Conservation (phyloP, 768 basidiomycete species). For the Lentinula sp. region DNA sequence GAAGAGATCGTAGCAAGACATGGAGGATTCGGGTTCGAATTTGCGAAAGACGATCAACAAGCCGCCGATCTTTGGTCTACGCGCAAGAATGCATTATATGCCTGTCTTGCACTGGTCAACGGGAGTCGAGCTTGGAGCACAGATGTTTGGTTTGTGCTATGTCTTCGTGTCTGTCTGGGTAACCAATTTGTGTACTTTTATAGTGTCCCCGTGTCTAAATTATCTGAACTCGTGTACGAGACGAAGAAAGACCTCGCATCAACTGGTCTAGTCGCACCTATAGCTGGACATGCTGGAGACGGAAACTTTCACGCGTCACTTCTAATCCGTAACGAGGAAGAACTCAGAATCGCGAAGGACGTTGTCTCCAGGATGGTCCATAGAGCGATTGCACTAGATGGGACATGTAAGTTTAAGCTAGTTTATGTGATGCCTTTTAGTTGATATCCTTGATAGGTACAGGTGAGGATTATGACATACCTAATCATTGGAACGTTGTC, state of each 20-base stretch:
- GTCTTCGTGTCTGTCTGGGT: not conserved
- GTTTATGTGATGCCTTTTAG: not conserved
- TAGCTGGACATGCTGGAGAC: slow-evolving; percentile 75
- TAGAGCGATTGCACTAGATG: slow-evolving; percentile 64
- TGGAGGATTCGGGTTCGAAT: slow-evolving; percentile 61
- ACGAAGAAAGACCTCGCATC: slow-evolving; percentile 65
- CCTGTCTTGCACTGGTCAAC: slow-evolving; percentile 57
- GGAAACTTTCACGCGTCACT: slow-evolving; percentile 50
- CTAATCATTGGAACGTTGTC: not conserved
- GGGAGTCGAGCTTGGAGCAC: slow-evolving; percentile 76
- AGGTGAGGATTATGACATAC: not conserved
- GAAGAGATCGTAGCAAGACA: slow-evolving; percentile 61
- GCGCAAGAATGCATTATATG: slow-evolving; percentile 78
- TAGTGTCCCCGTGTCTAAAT: slow-evolving; percentile 55
- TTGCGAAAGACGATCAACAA: slow-evolving; percentile 70
- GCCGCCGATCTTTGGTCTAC: slow-evolving; percentile 78
- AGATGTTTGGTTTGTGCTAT: slow-evolving; percentile 69
- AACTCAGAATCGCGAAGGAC: slow-evolving; percentile 31
- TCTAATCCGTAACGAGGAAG: slow-evolving; percentile 53
- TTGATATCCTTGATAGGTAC: not conserved
- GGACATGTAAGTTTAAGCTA: slow-evolving; percentile 49
- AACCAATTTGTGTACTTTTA: not conserved
- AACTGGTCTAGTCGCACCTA: slow-evolving; percentile 50
- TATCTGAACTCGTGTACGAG: slow-evolving; percentile 59
- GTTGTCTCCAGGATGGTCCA: slow-evolving; percentile 57